Evolutionary conservation across 371 early-diverging fungal genomes (phyloP).

Genomic region (Lichtheimia hyalospora): DNA sequence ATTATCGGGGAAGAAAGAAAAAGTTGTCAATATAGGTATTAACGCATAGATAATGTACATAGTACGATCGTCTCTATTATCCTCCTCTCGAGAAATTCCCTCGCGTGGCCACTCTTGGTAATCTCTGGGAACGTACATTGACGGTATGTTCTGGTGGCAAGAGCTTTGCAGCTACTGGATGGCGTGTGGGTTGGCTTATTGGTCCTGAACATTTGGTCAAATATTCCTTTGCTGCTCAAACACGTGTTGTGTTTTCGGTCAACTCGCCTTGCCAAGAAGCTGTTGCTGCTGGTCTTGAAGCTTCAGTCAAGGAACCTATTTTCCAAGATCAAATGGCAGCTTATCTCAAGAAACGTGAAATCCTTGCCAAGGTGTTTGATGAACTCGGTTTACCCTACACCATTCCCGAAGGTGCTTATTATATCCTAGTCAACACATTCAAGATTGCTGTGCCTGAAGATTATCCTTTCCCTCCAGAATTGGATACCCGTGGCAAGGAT

Average conservation of each 20-base stretch:
- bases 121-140: conserved; percentile 90
- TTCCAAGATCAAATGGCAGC: conserved; percentile 68
- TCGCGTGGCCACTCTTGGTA: conserved; percentile 79
- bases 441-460: conserved; percentile 67
- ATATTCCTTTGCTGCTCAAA: conserved; percentile 84
- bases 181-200: conserved; percentile 96
- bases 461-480: conserved; percentile 62
- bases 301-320: conserved; percentile 61
- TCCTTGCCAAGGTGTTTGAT: conserved; percentile 70
- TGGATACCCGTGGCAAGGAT: conserved; percentile 68
- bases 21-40: too few relatives aligned
- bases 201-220: conserved; percentile 78
- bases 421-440: conserved; percentile 83
- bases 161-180: conserved; percentile 94
- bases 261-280: conserved; percentile 94
- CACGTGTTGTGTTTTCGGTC: conserved; percentile 87
- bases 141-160: conserved; percentile 95
- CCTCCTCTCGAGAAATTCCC: conserved; percentile 63
- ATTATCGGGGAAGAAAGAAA: neutral
- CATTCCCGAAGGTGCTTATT: conserved; percentile 93
- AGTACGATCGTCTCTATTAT: conserved; percentile 91
- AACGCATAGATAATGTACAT: conserved; percentile 1
- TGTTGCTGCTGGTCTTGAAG: conserved; percentile 75
- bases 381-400: conserved; percentile 77
- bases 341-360: conserved; percentile 76